Evolutionary conservation across 768 basidiomycete species (phyloP), one percentile per base, ranked within the genome.

Genomic region (Suillus alpinus): DNA sequence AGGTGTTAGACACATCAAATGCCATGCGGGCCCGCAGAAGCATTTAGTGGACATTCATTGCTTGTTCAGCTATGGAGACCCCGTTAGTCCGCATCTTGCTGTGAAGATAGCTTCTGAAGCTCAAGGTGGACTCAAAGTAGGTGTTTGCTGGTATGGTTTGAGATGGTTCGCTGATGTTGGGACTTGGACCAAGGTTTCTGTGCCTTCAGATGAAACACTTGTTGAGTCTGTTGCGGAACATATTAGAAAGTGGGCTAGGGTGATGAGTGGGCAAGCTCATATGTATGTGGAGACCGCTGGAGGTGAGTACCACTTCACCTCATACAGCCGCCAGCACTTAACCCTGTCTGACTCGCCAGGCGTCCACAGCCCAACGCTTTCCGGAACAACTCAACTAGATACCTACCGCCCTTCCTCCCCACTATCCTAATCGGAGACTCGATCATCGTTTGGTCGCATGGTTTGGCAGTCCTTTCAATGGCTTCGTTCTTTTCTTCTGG

Each of bases 201-300:
- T 65, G 46, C 86, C 92, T 40, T 77, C 89, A 0, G 89, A 95
- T 64, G 78, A 81, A 31, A 84, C 83, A 0, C 82, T 95, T 44
- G 77, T 91, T 32, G 80, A 81, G 51, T 79, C 89, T 2, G 77
- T 96, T 31, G 80, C 87, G 3, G 75, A 76, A 40, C 82, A 89
- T 65, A 83, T 92, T n/a, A 78, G 80, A 37, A 62, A 73, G 29
- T 83, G 84, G 67, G 86, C 87, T 1, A 63, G 34, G 39, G 64
- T 69, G 4, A 56, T 66, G 23, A 65, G 59, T 3, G 67, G 67
- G 10, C 67, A 65, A 13, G 78, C 81, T 3, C 84, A 89, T 67
- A 82, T 95, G 80, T 98, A 89, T 67, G 76, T 98, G 51, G 95
- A 98, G 75, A 95, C 96, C 9, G 96, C 95, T 13, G 96, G 96